Base-by-base conservation (phyloP, 495 filamentous ascomycete genomes). In the Ramalina intermedia region DNA sequence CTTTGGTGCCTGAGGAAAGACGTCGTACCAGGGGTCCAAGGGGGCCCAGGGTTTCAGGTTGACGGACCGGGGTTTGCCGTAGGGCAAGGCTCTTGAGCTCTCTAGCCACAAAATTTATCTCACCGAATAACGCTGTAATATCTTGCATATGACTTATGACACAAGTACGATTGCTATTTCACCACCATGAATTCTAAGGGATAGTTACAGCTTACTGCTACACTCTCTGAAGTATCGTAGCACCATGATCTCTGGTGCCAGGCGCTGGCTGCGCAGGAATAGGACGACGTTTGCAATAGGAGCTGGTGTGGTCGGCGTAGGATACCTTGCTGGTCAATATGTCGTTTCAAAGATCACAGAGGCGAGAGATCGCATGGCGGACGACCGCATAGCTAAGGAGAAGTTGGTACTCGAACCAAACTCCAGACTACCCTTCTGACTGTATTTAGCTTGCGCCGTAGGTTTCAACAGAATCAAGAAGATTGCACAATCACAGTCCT, bases 401-500 rank as follows among this genome's bases (percentile, higher is more conserved):
- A 96, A 96, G 91, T 96, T 68, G 59, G 80, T 67, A n/a, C 17
- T 47, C 39, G 27, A 33, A 29, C 4, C 39, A 43, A 27, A 21
- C 33, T 37, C 21, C 37, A 16, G 14, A 2, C 11, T 13, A 37
- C 16, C 41, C 43, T 37, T 50, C 43, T 55, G 48, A 51, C 17
- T n/a, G 35, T 20, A 11, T 41, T 13, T 52, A 96, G 91, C 66
- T 72, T 98, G 54, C 85, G 88, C 41, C 83, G 91, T 48, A 82
- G 91, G 55, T 98, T 98, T 69, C 85, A 96, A 63, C 91, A 96
- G 63, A 96, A 98, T 60, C 91, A 98, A 57, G 90, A 94, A 61
- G 93, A 96, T 65, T 98, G 91, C 64, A 94, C 88, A 41, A 94
- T 86, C 63, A 98, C 91, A n/a, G 86, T 96, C 21, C 81, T 95